Percentiles rank a stretch among this genome's conserved stretches.
Evolutionary conservation across 106 monocot genomes (phyloP).

Genomic region (Amphibolis antarctica): DNA sequence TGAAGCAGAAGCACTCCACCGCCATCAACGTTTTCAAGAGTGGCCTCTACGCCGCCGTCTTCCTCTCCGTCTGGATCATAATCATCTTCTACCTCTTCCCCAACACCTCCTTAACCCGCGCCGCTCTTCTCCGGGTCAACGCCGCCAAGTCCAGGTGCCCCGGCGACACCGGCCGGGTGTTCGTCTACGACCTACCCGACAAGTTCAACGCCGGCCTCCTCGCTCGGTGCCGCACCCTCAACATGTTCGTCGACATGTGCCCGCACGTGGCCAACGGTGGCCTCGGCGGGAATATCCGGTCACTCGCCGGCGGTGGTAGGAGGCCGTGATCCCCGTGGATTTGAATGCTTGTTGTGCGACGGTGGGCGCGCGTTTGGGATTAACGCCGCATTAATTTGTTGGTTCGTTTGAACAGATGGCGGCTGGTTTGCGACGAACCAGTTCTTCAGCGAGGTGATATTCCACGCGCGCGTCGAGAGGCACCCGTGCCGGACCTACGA

Average conservation of each 20-base stretch:
- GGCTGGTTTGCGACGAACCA: conserved; percentile 48
- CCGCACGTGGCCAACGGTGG: conserved; percentile 48
- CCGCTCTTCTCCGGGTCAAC: not conserved
- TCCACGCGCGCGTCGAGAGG: conserved; percentile 38
- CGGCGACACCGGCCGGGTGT: conserved; percentile 23
- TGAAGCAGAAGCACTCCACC: not conserved
- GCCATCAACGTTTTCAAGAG: not conserved
- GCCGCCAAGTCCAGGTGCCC: conserved; percentile 9
- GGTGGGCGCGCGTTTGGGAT: no score
- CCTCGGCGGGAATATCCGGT: conserved; percentile 34
- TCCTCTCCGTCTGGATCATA: conserved; percentile 11
- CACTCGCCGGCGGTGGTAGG: not conserved
- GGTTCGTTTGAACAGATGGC: not conserved
- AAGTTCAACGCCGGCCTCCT: conserved; percentile 39
- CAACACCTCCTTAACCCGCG: not conserved
- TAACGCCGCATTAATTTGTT: no score
- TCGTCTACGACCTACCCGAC: conserved; percentile 37
- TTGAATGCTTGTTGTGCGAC: no score
- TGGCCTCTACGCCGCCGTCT: conserved; percentile 16
- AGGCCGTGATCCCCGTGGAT: no score
- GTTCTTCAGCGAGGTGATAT: conserved; percentile 55
- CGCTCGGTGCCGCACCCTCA: conserved; percentile 27
- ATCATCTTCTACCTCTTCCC: conserved; percentile 17
- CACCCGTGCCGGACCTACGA: conserved; percentile 44
- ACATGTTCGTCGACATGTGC: conserved; percentile 48